A percentile compares a stretch with the other conserved stretches of the same genome.
phyloP scores from a whole-genome alignment of 345 rosid species.

The Murraya paniculata region DNA sequence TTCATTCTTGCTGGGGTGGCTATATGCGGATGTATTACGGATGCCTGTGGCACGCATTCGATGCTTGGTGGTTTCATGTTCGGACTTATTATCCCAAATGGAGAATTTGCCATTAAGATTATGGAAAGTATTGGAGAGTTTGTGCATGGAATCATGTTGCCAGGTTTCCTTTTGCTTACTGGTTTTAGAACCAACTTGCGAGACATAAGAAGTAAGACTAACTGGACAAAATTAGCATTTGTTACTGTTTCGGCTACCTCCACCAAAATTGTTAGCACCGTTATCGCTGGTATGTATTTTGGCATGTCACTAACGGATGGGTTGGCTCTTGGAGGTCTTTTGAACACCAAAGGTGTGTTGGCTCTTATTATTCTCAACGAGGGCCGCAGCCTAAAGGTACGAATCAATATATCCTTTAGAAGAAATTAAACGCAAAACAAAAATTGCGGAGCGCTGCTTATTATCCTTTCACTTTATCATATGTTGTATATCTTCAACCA shows the following conservation, averaged over 20 bases:
- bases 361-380: conserved; percentile 18
- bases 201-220: neutral
- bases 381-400: conserved; percentile 19
- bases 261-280: conserved; percentile 15
- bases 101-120: conserved; percentile 15
- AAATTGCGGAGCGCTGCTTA: too few species aligned
- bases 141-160: conserved; percentile 17
- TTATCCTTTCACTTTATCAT: too few species aligned
- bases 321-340: conserved; percentile 18
- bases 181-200: conserved; percentile 2
- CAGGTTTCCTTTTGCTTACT: conserved; percentile 7
- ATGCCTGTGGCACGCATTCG: conserved; percentile 26
- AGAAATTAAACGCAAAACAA: too few species aligned
- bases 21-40: conserved; percentile 20
- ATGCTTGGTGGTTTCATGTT: conserved; percentile 26
- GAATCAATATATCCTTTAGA: too few species aligned
- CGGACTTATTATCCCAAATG: conserved; percentile 24
- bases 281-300: neutral
- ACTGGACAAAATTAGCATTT: neutral
- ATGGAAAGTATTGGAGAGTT: conserved; percentile 21
- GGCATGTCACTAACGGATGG: conserved; percentile 5
- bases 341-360: conserved; percentile 30
- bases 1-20: conserved; percentile 11
- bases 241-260: neutral
- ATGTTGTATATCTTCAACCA: too few species aligned